phyloP scores from a whole-genome alignment of 345 rosid species.

The Aegle marmelos region DNA sequence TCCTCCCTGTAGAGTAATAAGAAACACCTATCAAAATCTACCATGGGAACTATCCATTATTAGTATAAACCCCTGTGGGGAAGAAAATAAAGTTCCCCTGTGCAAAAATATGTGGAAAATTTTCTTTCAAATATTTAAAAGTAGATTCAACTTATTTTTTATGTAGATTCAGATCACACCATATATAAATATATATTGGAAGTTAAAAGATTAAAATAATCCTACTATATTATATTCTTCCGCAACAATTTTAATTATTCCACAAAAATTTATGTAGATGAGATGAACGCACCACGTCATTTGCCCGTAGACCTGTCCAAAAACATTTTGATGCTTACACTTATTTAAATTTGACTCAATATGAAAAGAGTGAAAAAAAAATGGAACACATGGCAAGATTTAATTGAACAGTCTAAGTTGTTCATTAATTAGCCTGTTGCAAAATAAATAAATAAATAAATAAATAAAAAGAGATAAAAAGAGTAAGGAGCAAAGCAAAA shows the following conservation, averaged over 20 bases:
- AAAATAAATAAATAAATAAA: no score
- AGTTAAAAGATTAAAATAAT: no score
- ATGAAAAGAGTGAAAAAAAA: background rate
- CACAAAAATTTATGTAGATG: background rate
- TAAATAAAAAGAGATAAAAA: background rate
- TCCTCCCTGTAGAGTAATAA: slow-evolving; percentile 60
- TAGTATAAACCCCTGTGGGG: no score
- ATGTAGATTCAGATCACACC: background rate
- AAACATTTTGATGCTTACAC: background rate
- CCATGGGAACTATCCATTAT: no score
- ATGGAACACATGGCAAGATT: background rate
- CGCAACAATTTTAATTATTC: background rate
- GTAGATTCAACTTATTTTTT: background rate
- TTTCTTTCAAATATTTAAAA: no score
- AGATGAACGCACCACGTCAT: background rate
- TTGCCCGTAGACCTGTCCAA: no score
- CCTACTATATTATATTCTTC: no score
- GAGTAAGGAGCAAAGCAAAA: background rate
- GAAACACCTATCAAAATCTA: background rate
- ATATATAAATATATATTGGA: no score
- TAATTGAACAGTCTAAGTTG: background rate
- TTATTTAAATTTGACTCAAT: no score
- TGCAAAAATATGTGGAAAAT: no score
- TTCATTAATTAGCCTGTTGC: background rate
- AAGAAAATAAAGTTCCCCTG: no score